Conservation (phyloP, 805 yeast genomes). For the Kodamaea jinghongensis region DNA sequence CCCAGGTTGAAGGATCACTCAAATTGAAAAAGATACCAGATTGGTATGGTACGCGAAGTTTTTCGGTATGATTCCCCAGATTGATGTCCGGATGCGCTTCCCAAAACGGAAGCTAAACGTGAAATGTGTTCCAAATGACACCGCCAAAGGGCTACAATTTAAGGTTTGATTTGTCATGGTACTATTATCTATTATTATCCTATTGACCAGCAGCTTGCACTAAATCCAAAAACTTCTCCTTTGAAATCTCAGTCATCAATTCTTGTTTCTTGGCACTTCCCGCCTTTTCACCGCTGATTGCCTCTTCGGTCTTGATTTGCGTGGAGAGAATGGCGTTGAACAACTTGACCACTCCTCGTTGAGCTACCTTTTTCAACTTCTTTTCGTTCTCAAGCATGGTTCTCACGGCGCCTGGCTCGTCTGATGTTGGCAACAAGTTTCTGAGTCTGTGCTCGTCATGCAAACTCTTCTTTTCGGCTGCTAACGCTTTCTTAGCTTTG, state of each 20-base stretch:
- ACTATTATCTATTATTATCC: too few relatives aligned
- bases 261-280: conserved; percentile 54
- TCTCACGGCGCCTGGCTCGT: conserved; percentile 55
- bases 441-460: conserved; percentile 66
- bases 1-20: too few relatives aligned
- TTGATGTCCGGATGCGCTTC: too few relatives aligned
- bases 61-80: too few relatives aligned
- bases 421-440: conserved; percentile 62
- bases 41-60: too few relatives aligned
- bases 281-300: conserved; percentile 43
- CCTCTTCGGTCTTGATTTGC: conserved; percentile 59
- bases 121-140: too few relatives aligned
- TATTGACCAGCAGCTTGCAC: conserved; percentile 72
- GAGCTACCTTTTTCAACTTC: conserved; percentile 74
- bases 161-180: too few relatives aligned
- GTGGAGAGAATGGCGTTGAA: conserved; percentile 82
- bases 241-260: conserved; percentile 73
- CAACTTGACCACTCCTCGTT: conserved; percentile 79
- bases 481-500: conserved; percentile 70
- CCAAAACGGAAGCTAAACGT: too few relatives aligned
- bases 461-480: conserved; percentile 66
- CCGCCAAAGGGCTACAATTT: too few relatives aligned
- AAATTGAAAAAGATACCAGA: too few relatives aligned
- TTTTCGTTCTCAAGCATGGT: conserved; percentile 64
- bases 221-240: conserved; percentile 84